Conservation (phyloP, 306 rosid species). For the Hippophae tibetana region DNA sequence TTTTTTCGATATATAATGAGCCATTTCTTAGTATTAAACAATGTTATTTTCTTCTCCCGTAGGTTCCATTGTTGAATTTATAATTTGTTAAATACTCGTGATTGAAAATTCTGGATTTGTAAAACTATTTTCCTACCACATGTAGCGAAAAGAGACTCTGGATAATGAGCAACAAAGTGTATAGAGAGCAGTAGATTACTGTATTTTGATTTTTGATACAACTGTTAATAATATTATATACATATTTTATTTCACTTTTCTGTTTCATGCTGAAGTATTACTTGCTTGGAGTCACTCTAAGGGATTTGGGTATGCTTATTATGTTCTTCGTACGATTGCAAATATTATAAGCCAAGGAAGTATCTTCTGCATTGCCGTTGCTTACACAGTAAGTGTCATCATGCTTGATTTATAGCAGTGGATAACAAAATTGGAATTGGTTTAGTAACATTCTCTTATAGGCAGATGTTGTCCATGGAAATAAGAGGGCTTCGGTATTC, state of each 20-base stretch:
- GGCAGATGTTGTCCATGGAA: conserved; percentile 55
- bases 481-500: conserved; percentile 46
- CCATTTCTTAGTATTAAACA: too few relatives aligned
- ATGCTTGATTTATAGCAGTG: background rate
- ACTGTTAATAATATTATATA: too few relatives aligned
- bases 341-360: conserved; percentile 60
- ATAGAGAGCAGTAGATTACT: too few relatives aligned
- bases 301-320: conserved; percentile 54
- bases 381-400: conserved; percentile 43
- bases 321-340: conserved; percentile 45
- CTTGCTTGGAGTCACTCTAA: conserved; percentile 43
- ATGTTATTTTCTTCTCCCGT: too few relatives aligned
- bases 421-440: conserved; percentile 6
- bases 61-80: too few relatives aligned
- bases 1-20: too few relatives aligned
- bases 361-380: conserved; percentile 53
- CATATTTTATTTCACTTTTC: conserved; percentile 19
- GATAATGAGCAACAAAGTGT: too few relatives aligned
- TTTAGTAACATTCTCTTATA: conserved; percentile 12
- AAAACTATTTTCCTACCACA: too few relatives aligned
- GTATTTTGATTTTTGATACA: too few relatives aligned
- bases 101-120: too few relatives aligned
- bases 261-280: conserved; percentile 28
- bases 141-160: too few relatives aligned
- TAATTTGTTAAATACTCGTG: too few relatives aligned